phyloP scores from a whole-genome alignment of 1,139 yeast species.

The Wickerhamomyces sp. region DNA sequence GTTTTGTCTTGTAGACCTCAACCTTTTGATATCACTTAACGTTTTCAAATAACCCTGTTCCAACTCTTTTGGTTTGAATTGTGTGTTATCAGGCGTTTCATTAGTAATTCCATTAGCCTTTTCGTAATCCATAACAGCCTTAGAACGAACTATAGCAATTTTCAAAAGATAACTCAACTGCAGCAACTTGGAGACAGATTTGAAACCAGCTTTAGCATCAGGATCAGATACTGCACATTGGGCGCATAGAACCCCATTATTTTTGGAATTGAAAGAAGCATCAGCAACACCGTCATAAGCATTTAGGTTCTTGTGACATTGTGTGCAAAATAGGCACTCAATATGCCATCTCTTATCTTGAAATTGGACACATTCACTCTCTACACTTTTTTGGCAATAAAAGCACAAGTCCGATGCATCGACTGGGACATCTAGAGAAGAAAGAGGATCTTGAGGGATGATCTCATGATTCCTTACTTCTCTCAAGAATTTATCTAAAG shows the following conservation, averaged over 20 bases:
- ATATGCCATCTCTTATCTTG: conserved; percentile 76
- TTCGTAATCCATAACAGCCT: conserved; percentile 56
- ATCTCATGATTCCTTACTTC: conserved; percentile 46
- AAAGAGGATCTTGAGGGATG: conserved; percentile 37
- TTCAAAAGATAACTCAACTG: conserved; percentile 76
- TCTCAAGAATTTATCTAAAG: conserved; percentile 59
- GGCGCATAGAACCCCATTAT: conserved; percentile 46
- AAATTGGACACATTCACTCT: conserved; percentile 67
- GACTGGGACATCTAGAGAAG: conserved; percentile 47
- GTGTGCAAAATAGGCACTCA: conserved; percentile 62
- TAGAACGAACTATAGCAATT: conserved; percentile 80
- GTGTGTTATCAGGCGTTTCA: background rate
- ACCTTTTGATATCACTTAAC: conserved; percentile 69
- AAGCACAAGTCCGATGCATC: conserved; percentile 78
- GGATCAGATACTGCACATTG: conserved; percentile 51
- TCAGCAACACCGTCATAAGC: conserved; percentile 37
- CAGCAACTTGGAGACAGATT: conserved; percentile 56
- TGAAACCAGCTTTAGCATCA: conserved; percentile 53
- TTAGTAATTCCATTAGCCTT: conserved; percentile 13
- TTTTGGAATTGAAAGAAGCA: conserved; percentile 37
- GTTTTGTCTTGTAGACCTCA: conserved; percentile 71
- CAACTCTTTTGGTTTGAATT: conserved; percentile 19
- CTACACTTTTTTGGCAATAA: conserved; percentile 70
- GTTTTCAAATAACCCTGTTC: conserved; percentile 62
- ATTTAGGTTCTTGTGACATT: conserved; percentile 41